Conservation (phyloP, 768 basidiomycete genomes). For the Hericium coralloides region DNA sequence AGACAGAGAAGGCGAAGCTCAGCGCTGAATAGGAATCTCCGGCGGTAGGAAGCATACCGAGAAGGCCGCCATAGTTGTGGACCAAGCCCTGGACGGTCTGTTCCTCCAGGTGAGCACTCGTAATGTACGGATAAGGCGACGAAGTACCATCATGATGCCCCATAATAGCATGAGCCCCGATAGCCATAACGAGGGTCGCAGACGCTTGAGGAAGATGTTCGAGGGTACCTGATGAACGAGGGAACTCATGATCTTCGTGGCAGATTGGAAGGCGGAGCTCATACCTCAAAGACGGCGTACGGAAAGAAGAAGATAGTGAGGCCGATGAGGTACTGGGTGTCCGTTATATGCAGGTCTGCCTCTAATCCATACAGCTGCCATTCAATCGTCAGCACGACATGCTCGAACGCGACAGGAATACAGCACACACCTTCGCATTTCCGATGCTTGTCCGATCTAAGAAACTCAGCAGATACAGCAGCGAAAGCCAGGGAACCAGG, state of each 20-base stretch:
- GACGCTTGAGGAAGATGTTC: slow-evolving; percentile 62
- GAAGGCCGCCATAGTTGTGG: slow-evolving; percentile 56
- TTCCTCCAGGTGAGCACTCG: background rate
- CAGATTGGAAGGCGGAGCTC: slow-evolving; percentile 12
- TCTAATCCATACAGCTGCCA: slow-evolving; percentile 56
- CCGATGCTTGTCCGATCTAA: slow-evolving; percentile 49
- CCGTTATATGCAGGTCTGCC: slow-evolving; percentile 46
- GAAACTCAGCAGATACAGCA: slow-evolving; percentile 73
- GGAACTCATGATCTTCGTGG: background rate
- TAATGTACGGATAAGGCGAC: background rate
- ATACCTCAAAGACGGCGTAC: slow-evolving; percentile 63
- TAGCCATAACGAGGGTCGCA: slow-evolving; percentile 72
- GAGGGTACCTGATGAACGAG: slow-evolving; percentile 43
- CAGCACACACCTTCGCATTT: slow-evolving; percentile 30
- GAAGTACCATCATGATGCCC: slow-evolving; percentile 65
- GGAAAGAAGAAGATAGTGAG: slow-evolving; percentile 49
- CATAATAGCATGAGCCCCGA: slow-evolving; percentile 64
- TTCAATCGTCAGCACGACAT: background rate
- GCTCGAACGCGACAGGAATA: background rate
- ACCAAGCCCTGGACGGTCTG: slow-evolving; percentile 70
- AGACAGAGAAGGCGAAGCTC: background rate
- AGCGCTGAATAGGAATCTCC: background rate
- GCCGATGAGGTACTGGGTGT: slow-evolving; percentile 55
- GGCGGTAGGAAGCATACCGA: slow-evolving; percentile 32
- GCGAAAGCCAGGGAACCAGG: slow-evolving; percentile 64